Conservation (phyloP, 108 stramenopile species). For the Asterionellopsis glacialis region DNA sequence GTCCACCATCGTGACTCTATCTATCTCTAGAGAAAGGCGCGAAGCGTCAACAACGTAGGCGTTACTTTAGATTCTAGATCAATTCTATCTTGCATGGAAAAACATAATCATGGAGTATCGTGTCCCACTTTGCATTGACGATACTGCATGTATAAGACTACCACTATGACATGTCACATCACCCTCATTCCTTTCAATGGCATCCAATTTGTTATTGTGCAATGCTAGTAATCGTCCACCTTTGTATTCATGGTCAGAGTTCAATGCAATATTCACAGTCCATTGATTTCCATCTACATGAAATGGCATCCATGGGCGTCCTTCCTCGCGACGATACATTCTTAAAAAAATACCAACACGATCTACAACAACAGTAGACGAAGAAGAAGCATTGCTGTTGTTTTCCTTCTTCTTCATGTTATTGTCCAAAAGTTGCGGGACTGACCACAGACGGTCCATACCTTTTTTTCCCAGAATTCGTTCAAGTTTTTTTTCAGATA, state of each 20-base stretch:
- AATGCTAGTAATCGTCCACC: constrained; percentile 1
- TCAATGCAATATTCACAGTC: constrained; percentile 14
- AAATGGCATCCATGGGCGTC: constrained; percentile 16
- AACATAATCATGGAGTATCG: too few relatives aligned
- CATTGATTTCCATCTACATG: constrained; percentile 14
- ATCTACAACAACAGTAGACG: background rate
- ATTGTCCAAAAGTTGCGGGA: constrained; percentile 9
- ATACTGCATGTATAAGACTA: constrained; percentile 1
- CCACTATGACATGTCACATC: constrained; percentile 3
- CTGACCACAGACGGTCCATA: too few relatives aligned
- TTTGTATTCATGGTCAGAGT: constrained; percentile 1
- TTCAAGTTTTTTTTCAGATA: too few relatives aligned
- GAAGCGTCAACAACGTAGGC: too few relatives aligned
- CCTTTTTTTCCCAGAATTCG: too few relatives aligned
- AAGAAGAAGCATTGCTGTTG: background rate
- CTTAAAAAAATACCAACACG: constrained; percentile 11
- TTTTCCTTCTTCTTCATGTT: background rate
- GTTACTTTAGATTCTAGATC: too few relatives aligned
- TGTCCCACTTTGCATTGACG: background rate
- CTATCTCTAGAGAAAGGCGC: too few relatives aligned
- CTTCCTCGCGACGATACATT: background rate
- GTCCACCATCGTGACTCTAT: too few relatives aligned
- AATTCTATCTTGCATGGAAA: too few relatives aligned
- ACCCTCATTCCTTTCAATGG: background rate
- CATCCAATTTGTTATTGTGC: background rate